Evolutionary conservation across 768 basidiomycete species (phyloP), one percentile per base, ranked within the genome.

Genomic region (Lactarius deliciosus): DNA sequence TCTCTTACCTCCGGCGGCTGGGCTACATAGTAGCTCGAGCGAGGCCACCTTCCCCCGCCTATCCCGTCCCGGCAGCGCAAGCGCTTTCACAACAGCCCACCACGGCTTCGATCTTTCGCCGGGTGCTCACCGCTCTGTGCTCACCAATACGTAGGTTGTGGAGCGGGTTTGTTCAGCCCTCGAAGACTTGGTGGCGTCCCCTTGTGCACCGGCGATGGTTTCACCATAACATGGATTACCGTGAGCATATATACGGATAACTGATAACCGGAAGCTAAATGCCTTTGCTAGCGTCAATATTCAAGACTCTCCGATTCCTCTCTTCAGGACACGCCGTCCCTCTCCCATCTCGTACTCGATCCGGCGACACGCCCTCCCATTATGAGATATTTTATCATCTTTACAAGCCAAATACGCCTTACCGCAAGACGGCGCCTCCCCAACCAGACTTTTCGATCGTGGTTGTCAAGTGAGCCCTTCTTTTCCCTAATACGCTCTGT

Each of bases 1-100:
- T 90, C 73, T 85, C 96, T 0, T 95, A 96, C 76, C 82, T 99
- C 38, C 94, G 90, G 72, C 87, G 97, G 20, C 79, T 98, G 45
- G 97, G 97, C 16, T 99, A 97, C 76, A 83, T 87, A 13, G 86
- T 98, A 11, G 92, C 86, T 50, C 85, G 97, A n/a, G 80, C 92
- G 0, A 79, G 81, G 5, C 82, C 86, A 6, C 89, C 88, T 6
- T 81, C 80, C 7, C 64, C 79, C 0, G 79, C 80, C 18, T 90
- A 89, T 71, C 82, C 85, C 3, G 68, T 73, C 7, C 81, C 88
- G 40, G 76, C 83, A 3, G 77, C 82, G 0, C 70, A 73, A 59
- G 66, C 72, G 38, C 38, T 64, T 59, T 63, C 50, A 68, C 34
- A 66, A 64, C 63, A 45, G 65, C 18, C 69, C 43, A 43, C 71